phyloP scores from a whole-genome alignment of 345 rosid species.

The Dipteronia sinensis region DNA sequence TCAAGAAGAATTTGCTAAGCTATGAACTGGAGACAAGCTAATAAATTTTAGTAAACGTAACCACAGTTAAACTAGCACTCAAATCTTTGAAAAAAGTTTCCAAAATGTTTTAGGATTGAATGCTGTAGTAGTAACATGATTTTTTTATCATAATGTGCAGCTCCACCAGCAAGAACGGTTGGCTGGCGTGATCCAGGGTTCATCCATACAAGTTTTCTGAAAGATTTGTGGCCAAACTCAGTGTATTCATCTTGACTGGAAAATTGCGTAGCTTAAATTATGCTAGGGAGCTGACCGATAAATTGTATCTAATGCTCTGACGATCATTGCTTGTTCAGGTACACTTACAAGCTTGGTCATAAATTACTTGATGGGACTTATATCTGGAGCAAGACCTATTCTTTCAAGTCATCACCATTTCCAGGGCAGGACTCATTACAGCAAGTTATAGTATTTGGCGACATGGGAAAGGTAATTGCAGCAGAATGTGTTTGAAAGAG shows the following conservation, averaged over 20 bases:
- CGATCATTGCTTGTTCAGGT: slow-evolving; percentile 23
- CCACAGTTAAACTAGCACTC: not conserved
- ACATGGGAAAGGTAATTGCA: slow-evolving; percentile 48
- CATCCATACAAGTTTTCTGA: slow-evolving; percentile 50
- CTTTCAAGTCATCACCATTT: slow-evolving; percentile 44
- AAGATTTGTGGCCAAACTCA: slow-evolving; percentile 52
- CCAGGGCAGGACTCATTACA: slow-evolving; percentile 50
- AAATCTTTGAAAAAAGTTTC: not conserved
- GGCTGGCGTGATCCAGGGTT: slow-evolving; percentile 62
- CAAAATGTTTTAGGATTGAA: not conserved
- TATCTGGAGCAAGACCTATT: slow-evolving; percentile 28
- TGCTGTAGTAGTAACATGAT: not conserved
- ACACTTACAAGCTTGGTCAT: slow-evolving; percentile 46
- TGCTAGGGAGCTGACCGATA: not conserved
- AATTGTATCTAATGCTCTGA: not conserved
- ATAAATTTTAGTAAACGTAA: not conserved
- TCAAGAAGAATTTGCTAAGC: too few relatives aligned
- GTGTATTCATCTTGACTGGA: slow-evolving; percentile 28
- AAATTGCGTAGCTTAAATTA: not conserved
- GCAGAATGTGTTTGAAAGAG: not conserved
- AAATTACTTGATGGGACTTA: slow-evolving; percentile 21
- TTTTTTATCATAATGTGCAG: slow-evolving; percentile 29
- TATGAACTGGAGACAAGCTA: too few relatives aligned
- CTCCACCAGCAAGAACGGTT: slow-evolving; percentile 48
- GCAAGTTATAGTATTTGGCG: slow-evolving; percentile 44